Percentiles rank a stretch among this genome's conserved stretches.
Evolutionary conservation across 352 stramenopile species (phyloP).

Genomic region (Globisporangium carolinianum): DNA sequence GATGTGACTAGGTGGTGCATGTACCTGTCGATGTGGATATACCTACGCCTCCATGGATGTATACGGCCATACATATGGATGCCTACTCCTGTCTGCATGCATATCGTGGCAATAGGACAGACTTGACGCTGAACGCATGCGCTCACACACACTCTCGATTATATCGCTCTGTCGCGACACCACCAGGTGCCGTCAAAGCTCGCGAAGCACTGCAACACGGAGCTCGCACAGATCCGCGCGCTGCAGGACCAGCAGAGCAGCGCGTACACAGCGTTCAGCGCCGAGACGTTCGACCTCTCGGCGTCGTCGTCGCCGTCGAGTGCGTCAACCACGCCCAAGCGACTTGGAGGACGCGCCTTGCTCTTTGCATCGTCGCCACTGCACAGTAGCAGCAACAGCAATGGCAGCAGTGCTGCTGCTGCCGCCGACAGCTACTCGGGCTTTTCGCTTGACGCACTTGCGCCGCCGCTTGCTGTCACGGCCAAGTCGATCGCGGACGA

Average conservation of each 20-base stretch:
- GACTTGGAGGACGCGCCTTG: constrained; percentile 9
- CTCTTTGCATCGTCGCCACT: constrained; percentile 33
- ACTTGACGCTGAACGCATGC: no score
- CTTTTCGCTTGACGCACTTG: constrained; percentile 36
- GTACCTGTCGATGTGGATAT: no score
- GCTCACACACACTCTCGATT: neutral
- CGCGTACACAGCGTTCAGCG: constrained; percentile 63
- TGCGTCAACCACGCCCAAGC: constrained; percentile 9
- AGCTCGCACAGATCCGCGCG: constrained; percentile 32
- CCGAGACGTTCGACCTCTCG: constrained; percentile 38
- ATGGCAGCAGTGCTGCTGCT: neutral
- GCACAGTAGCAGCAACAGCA: neutral
- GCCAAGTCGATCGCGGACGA: constrained; percentile 1
- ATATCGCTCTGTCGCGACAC: neutral
- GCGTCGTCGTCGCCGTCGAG: constrained; percentile 9
- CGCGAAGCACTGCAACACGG: constrained; percentile 45
- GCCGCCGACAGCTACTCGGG: constrained; percentile 32
- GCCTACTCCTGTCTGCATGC: no score
- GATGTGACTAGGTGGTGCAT: no score
- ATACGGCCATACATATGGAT: no score
- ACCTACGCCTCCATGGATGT: no score
- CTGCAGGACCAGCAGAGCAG: constrained; percentile 42
- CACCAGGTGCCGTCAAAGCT: constrained; percentile 43
- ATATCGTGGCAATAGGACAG: no score
- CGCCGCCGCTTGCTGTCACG: constrained; percentile 15